Conservation (phyloP, 176 grass and related monocot genomes). For the Hyparrhenia diplandra region DNA sequence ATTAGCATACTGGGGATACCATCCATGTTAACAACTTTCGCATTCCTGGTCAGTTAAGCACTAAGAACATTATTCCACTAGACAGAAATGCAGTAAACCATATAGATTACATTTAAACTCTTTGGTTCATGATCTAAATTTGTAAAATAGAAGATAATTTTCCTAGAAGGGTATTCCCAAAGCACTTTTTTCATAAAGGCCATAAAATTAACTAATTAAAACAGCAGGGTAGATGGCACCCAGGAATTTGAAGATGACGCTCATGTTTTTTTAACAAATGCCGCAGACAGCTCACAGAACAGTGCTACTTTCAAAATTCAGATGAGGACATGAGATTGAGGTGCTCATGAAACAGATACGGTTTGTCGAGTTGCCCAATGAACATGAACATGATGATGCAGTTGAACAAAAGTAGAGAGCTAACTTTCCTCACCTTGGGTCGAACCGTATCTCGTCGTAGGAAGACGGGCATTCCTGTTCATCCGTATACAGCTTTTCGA, state of each 20-base stretch:
- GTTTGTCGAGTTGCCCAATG: background rate
- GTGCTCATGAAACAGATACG: background rate
- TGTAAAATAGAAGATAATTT: background rate
- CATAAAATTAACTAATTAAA: background rate
- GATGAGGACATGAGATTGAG: background rate
- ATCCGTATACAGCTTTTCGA: conserved; percentile 75
- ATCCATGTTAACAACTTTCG: too few relatives aligned
- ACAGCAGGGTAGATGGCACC: background rate
- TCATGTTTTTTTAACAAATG: background rate
- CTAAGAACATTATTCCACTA: too few relatives aligned
- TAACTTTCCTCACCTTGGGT: conserved; percentile 60
- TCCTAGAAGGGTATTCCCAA: too few relatives aligned
- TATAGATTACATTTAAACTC: background rate
- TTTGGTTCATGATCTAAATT: background rate
- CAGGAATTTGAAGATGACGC: too few relatives aligned
- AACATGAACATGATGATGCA: background rate
- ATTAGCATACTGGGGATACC: too few relatives aligned
- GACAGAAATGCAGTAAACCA: background rate
- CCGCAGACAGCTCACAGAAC: background rate
- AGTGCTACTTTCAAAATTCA: background rate
- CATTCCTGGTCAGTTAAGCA: too few relatives aligned
- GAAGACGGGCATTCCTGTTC: conserved; percentile 79
- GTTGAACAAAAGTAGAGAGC: background rate
- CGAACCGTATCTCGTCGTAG: conserved; percentile 82
- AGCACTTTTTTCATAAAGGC: background rate